phyloP scores from a whole-genome alignment of 768 basidiomycete species.

The Tubosaeta sp. region DNA sequence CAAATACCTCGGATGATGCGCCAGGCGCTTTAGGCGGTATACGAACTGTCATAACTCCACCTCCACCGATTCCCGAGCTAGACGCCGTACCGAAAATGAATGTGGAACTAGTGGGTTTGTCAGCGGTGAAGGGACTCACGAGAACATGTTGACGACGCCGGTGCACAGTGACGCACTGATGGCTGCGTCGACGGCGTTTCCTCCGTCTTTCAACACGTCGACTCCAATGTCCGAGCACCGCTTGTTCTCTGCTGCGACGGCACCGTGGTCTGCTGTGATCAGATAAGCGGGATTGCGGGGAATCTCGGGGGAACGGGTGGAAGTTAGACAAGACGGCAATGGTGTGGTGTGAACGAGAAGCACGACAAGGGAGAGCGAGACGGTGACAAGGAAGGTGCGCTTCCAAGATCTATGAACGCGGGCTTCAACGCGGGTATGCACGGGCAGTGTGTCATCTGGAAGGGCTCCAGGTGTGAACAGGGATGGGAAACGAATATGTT shows the following conservation, averaged over 20 bases:
- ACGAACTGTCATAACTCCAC: slow-evolving; percentile 82
- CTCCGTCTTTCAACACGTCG: slow-evolving; percentile 69
- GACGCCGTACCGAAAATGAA: background rate
- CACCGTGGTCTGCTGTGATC: slow-evolving; percentile 65
- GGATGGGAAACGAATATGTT: background rate
- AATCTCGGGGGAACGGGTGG: background rate
- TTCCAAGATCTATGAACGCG: slow-evolving; percentile 10
- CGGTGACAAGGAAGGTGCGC: slow-evolving; percentile 6
- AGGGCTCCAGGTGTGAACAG: background rate
- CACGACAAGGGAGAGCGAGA: slow-evolving; percentile 12
- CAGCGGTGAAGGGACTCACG: slow-evolving; percentile 43
- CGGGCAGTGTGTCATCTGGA: slow-evolving; percentile 15
- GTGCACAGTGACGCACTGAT: slow-evolving; percentile 75
- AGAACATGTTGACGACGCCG: slow-evolving; percentile 88
- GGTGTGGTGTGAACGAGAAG: slow-evolving; percentile 3
- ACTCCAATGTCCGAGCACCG: slow-evolving; percentile 86
- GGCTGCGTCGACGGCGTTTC: slow-evolving; percentile 88
- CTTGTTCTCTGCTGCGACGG: slow-evolving; percentile 86
- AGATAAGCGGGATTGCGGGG: slow-evolving; percentile 53
- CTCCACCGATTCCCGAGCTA: slow-evolving; percentile 83
- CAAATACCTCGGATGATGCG: slow-evolving; percentile 55
- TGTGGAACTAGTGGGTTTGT: slow-evolving; percentile 2
- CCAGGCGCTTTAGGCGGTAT: slow-evolving; percentile 50
- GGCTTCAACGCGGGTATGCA: slow-evolving; percentile 9
- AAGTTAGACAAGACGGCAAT: background rate